Conservation (phyloP, 805 yeast species). For the Allodekkera sacchari region DNA sequence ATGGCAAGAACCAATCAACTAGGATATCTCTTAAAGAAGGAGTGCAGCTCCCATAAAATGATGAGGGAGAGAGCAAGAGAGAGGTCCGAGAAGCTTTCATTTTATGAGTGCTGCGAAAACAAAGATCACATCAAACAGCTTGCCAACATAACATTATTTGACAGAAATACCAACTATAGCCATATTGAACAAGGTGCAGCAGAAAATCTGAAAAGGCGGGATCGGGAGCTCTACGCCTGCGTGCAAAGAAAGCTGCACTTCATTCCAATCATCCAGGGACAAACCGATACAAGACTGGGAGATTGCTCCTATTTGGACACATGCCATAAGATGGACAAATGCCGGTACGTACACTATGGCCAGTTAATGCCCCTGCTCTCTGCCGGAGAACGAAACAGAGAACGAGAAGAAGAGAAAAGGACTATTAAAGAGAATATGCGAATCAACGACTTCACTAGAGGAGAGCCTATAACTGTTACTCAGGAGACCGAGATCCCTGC, state of each 20-base stretch:
- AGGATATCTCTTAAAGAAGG: constrained; percentile 14
- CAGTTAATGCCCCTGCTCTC: constrained; percentile 34
- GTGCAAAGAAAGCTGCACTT: constrained; percentile 37
- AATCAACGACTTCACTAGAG: constrained; percentile 37
- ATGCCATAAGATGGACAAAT: constrained; percentile 75
- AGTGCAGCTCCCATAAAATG: constrained; percentile 32
- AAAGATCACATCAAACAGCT: constrained; percentile 24
- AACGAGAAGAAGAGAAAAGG: constrained; percentile 4
- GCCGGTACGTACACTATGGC: constrained; percentile 76
- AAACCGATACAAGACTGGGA: constrained; percentile 67
- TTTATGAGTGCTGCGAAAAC: constrained; percentile 43
- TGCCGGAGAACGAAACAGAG: constrained; percentile 1
- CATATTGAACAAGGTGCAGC: constrained; percentile 21
- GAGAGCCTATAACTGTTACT: constrained; percentile 31
- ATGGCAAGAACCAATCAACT: constrained; percentile 18
- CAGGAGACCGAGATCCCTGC: constrained; percentile 32
- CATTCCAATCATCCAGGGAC: constrained; percentile 44
- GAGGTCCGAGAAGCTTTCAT: constrained; percentile 33
- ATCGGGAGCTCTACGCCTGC: constrained; percentile 13
- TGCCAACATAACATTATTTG: constrained; percentile 15
- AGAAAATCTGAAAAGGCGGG: constrained; percentile 6
- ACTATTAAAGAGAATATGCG: constrained; percentile 12
- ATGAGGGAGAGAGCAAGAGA: constrained; percentile 31
- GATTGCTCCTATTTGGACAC: constrained; percentile 94
- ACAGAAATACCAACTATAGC: constrained; percentile 19